Evolutionary conservation across 202 grass and related monocot species (phyloP).

Genomic region (Musa balbisiana): DNA sequence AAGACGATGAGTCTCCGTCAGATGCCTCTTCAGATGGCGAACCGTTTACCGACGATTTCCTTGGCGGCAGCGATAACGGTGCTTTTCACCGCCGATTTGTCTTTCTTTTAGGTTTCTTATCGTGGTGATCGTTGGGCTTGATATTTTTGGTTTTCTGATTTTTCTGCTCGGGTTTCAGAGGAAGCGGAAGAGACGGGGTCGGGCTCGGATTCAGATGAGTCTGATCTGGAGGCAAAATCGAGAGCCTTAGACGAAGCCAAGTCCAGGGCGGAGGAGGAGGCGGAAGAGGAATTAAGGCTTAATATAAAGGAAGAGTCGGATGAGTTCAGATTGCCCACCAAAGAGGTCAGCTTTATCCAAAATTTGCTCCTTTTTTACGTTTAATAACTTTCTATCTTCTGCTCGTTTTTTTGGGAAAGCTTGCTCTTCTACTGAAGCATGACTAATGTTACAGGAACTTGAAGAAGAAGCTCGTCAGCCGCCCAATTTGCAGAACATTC

Average conservation of each 20-base stretch:
- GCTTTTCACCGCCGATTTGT: not conserved
- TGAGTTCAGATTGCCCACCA: constrained; percentile 73
- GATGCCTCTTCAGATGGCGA: constrained; percentile 15
- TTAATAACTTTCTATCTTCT: not conserved
- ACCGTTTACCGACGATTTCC: constrained; percentile 16
- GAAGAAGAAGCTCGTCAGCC: constrained; percentile 65
- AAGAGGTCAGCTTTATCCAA: constrained; percentile 46
- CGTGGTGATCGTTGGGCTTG: not conserved
- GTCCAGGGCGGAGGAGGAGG: constrained; percentile 43
- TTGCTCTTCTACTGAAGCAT: not conserved
- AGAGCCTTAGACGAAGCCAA: constrained; percentile 56
- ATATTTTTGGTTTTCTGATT: not conserved
- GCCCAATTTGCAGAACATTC: constrained; percentile 76
- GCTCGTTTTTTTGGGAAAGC: not conserved
- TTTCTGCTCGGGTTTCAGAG: constrained; percentile 25
- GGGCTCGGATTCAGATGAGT: constrained; percentile 58
- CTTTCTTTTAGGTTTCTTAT: not conserved
- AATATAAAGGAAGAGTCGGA: constrained; percentile 79
- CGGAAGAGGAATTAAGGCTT: constrained; percentile 52
- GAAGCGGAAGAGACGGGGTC: constrained; percentile 34
- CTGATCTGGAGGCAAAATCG: constrained; percentile 65
- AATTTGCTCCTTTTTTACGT: not conserved
- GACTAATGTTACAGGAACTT: constrained; percentile 34
- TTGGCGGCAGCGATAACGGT: constrained; percentile 7
- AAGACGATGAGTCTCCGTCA: constrained; percentile 2